phyloP scores from a whole-genome alignment of 2,329 filamentous ascomycete species.

The Davidsoniella eucalypti region DNA sequence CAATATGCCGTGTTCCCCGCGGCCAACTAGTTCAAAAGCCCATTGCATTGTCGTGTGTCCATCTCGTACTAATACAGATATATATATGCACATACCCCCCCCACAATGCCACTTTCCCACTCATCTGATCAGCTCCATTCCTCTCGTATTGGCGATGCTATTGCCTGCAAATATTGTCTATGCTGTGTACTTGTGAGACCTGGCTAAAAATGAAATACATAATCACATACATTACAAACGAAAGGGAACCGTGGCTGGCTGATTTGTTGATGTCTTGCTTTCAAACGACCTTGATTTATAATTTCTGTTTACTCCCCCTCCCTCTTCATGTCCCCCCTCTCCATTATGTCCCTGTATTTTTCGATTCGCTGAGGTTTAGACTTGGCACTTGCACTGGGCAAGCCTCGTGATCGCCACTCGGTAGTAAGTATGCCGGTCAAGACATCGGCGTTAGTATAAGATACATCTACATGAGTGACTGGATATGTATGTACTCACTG shows the following conservation, averaged over 20 bases:
- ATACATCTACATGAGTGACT: not conserved
- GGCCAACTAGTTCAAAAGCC: too few species aligned
- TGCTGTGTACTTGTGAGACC: too few species aligned
- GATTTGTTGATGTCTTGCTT: not conserved
- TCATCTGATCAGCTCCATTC: too few species aligned
- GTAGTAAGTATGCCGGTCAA: not conserved
- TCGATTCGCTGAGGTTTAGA: not conserved
- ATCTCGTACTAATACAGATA: too few species aligned
- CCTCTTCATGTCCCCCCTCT: not conserved
- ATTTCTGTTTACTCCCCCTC: not conserved
- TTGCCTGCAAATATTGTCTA: too few species aligned
- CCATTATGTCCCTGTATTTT: not conserved
- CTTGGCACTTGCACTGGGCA: not conserved
- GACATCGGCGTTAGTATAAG: not conserved
- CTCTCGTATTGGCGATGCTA: too few species aligned
- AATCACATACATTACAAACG: not conserved
- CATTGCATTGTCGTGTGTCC: too few species aligned
- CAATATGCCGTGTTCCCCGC: too few species aligned
- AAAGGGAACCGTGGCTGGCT: too few species aligned
- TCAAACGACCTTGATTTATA: not conserved
- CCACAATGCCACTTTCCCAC: too few species aligned
- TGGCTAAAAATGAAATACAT: not conserved
- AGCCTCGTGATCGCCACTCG: not conserved
- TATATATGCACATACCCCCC: too few species aligned
- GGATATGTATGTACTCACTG: too few species aligned